A percentile compares a stretch with the other conserved stretches of the same genome.
phyloP scores from a whole-genome alignment of 352 stramenopile genomes.

The Globisporangium spiculum region DNA sequence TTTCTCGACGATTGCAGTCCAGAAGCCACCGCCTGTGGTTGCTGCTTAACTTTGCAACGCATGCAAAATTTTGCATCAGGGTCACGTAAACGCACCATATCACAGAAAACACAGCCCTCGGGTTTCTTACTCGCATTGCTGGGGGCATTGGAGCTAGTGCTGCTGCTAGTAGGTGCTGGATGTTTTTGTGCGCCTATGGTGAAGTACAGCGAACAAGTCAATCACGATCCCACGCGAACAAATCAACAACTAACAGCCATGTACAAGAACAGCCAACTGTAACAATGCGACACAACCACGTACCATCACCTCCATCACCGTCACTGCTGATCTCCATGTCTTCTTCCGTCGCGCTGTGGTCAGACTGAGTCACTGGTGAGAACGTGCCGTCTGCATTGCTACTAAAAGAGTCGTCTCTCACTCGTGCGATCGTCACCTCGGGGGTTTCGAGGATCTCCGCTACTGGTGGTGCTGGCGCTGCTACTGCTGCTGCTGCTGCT shows the following conservation, averaged over 20 bases:
- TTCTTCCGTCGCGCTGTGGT: constrained; percentile 14
- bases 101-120: constrained; percentile 12
- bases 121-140: constrained; percentile 2
- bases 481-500: neutral
- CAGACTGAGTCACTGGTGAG: constrained; percentile 13
- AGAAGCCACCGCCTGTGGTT: neutral
- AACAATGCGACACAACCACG: neutral
- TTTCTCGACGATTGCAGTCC: neutral
- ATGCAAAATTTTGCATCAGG: constrained; percentile 14
- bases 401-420: constrained; percentile 10
- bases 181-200: neutral
- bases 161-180: neutral
- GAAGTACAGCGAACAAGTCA: neutral
- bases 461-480: neutral
- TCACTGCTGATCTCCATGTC: constrained; percentile 24
- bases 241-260: neutral
- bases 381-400: constrained; percentile 8
- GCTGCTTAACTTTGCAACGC: constrained; percentile 16
- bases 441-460: constrained; percentile 8
- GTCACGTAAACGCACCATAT: constrained; percentile 12
- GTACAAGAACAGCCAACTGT: too few relatives aligned
- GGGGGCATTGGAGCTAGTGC: neutral
- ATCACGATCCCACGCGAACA: neutral
- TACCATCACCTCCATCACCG: constrained; percentile 7
- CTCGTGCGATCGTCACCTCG: constrained; percentile 8